phyloP scores from a whole-genome alignment of 1,139 yeast genomes.

The Hansenula sp. region DNA sequence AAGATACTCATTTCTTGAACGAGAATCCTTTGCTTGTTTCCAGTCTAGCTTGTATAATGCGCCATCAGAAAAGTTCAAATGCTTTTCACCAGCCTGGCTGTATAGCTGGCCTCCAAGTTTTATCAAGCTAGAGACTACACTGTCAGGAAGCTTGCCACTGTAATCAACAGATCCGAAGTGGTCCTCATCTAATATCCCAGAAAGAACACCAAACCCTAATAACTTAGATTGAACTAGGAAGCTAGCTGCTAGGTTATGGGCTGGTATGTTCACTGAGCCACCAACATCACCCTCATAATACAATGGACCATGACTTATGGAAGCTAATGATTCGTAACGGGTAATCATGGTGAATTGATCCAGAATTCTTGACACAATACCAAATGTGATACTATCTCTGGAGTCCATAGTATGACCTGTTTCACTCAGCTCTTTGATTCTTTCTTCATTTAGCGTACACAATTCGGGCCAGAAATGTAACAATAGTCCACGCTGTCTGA shows the following conservation, averaged over 20 bases:
- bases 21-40: constrained; percentile 48
- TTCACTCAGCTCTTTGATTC: constrained; percentile 30
- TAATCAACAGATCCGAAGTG: constrained; percentile 14
- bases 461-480: constrained; percentile 20
- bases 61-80: constrained; percentile 27
- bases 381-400: constrained; percentile 35
- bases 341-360: constrained; percentile 38
- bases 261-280: constrained; percentile 15
- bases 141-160: constrained; percentile 14
- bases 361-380: constrained; percentile 39
- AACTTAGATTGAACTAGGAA: constrained; percentile 39
- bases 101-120: constrained; percentile 33
- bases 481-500: constrained; percentile 22
- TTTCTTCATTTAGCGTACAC: constrained; percentile 22
- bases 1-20: constrained; percentile 46
- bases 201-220: constrained; percentile 35
- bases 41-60: constrained; percentile 42
- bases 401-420: constrained; percentile 35
- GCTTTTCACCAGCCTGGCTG: constrained; percentile 24
- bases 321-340: constrained; percentile 23
- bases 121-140: constrained; percentile 35
- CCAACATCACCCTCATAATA: constrained; percentile 21
- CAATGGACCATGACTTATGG: constrained; percentile 13
- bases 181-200: constrained; percentile 22
- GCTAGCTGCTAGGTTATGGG: constrained; percentile 28